Evolutionary conservation across 495 filamentous ascomycete genomes (phyloP).

Genomic region (Tuber melanosporum): DNA sequence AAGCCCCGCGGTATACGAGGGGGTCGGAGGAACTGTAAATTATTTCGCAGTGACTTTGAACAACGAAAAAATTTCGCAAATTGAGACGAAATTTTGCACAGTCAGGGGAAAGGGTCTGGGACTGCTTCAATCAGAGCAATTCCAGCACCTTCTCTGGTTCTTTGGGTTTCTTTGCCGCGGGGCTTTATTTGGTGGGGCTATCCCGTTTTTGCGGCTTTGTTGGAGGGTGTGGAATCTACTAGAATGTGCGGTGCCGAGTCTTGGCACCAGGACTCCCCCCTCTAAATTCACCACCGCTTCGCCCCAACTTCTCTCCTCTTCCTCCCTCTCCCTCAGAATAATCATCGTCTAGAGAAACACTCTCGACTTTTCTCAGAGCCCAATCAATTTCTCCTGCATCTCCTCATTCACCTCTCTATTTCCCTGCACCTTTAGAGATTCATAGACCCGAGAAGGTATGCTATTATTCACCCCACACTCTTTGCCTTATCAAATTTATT

Average conservation of each 20-base stretch:
- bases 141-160: slow-evolving; percentile 15
- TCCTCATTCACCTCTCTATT: slow-evolving; percentile 23
- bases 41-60: slow-evolving; percentile 11
- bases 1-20: neutral
- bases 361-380: slow-evolving; percentile 21
- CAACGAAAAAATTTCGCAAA: slow-evolving; percentile 6
- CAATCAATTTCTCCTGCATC: slow-evolving; percentile 24
- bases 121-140: neutral
- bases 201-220: slow-evolving; percentile 29
- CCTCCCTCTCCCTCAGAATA: slow-evolving; percentile 25
- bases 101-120: neutral
- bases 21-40: slow-evolving; percentile 5
- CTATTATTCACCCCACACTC: slow-evolving; percentile 28
- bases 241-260: slow-evolving; percentile 29
- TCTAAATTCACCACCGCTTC: slow-evolving; percentile 35
- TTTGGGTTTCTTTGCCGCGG: slow-evolving; percentile 27
- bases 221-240: slow-evolving; percentile 33
- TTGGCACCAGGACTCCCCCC: slow-evolving; percentile 32
- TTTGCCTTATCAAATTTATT: slow-evolving; percentile 5
- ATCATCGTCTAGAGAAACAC: slow-evolving; percentile 8
- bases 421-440: slow-evolving; percentile 34
- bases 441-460: slow-evolving; percentile 34
- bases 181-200: slow-evolving; percentile 31
- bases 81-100: slow-evolving; percentile 8
- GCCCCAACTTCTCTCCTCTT: slow-evolving; percentile 25